Percentiles rank a stretch among this genome's conserved stretches.
These are phyloP conservation scores for Alectoria sarmentosa DNA, from an alignment of 495 filamentous ascomycete genomes.

Conservation along the genomic window DNA sequence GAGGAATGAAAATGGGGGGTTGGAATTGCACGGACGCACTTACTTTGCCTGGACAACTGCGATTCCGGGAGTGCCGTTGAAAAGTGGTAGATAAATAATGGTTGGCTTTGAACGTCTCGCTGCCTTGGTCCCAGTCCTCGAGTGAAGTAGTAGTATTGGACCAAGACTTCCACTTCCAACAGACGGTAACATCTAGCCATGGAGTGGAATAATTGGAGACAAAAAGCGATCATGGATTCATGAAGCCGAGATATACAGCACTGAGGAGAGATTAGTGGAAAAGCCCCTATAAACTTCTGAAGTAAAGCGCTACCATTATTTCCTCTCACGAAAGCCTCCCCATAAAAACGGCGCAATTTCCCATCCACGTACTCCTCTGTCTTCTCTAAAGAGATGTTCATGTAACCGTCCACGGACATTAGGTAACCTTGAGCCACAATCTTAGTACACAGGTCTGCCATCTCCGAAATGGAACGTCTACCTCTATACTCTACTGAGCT, in stretches of 20 bases:
- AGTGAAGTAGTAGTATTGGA: background rate
- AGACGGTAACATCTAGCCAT: background rate
- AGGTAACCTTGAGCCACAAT: background rate
- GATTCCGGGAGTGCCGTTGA: conserved; percentile 24
- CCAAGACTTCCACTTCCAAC: background rate
- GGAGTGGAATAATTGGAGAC: background rate
- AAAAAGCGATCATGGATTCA: background rate
- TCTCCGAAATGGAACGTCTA: conserved; percentile 27
- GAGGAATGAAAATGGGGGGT: conserved; percentile 45
- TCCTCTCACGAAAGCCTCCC: conserved; percentile 92
- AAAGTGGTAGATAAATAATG: conserved; percentile 16
- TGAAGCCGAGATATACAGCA: conserved; percentile 67
- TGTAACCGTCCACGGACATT: conserved; percentile 77
- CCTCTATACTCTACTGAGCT: conserved; percentile 95
- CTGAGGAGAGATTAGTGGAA: conserved; percentile 26
- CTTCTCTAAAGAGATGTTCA: conserved; percentile 97
- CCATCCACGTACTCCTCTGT: conserved; percentile 88
- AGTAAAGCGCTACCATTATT: conserved; percentile 68
- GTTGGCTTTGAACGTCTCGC: background rate
- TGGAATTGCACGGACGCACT: conserved; percentile 48
- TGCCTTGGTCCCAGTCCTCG: background rate
- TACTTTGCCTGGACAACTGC: conserved; percentile 45
- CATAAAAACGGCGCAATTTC: conserved; percentile 69
- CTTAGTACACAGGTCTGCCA: background rate
- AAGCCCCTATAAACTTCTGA: background rate